phyloP scores from a whole-genome alignment of 2,329 filamentous ascomycete genomes.

The Clarireedia monteithiana region DNA sequence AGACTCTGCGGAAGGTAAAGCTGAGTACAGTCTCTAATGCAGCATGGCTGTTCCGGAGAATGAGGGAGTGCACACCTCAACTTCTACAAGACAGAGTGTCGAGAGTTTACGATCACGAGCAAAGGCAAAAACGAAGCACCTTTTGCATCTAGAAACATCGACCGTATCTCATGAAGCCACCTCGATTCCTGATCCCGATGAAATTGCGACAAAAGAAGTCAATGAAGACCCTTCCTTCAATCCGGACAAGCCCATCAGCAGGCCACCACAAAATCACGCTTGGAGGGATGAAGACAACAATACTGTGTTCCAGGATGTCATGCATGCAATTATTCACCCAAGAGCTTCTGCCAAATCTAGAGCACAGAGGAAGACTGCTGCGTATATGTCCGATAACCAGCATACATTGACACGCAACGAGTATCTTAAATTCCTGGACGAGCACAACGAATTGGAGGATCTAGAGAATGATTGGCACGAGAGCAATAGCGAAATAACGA shows the following conservation, averaged over 20 bases:
- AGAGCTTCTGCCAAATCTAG: conserved; percentile 16
- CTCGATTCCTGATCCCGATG: background rate
- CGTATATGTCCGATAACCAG: conserved; percentile 17
- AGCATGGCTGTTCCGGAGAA: background rate
- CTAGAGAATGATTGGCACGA: conserved; percentile 2
- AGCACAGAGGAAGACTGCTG: conserved; percentile 16
- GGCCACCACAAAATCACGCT: conserved; percentile 6
- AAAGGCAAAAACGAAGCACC: background rate
- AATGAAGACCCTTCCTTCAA: conserved; percentile 20
- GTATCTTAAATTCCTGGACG: conserved; percentile 31
- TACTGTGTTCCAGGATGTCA: conserved; percentile 9
- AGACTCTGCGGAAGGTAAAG: too few relatives aligned
- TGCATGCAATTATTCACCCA: conserved; percentile 14
- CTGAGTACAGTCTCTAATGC: too few relatives aligned
- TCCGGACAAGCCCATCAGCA: conserved; percentile 13
- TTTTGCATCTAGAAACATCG: background rate
- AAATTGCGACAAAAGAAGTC: conserved; percentile 5
- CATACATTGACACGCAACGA: conserved; percentile 30
- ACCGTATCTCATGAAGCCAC: too few relatives aligned
- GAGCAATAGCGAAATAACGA: conserved; percentile 13
- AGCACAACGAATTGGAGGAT: conserved; percentile 20
- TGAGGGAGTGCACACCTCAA: background rate
- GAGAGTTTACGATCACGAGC: background rate
- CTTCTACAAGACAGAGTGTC: background rate
- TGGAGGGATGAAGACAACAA: conserved; percentile 8